Evolutionary conservation across 192 early-diverging fungal genomes (phyloP).

Genomic region (Coemansia sp.): DNA sequence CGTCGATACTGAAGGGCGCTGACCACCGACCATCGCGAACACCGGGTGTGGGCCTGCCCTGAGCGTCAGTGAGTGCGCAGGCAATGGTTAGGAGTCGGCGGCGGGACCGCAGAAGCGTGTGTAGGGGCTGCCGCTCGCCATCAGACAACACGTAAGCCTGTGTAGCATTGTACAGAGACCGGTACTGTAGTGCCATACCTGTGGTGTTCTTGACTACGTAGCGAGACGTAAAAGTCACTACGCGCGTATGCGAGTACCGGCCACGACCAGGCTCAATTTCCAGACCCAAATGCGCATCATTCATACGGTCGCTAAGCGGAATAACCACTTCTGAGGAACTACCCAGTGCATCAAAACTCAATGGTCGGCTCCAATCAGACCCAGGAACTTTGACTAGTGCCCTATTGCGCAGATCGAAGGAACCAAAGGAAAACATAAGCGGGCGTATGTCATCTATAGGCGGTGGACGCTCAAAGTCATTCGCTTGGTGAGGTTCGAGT

Average conservation of each 20-base stretch:
- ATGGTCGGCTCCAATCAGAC: constrained; percentile 83
- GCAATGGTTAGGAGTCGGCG: constrained; percentile 73
- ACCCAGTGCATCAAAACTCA: constrained; percentile 97
- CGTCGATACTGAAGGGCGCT: constrained; percentile 83
- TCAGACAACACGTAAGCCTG: constrained; percentile 56
- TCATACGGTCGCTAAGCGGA: constrained; percentile 47
- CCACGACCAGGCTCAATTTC: constrained; percentile 87
- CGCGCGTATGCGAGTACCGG: constrained; percentile 83
- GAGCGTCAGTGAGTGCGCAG: constrained; percentile 41
- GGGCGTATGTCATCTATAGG: constrained; percentile 23
- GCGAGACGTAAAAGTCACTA: constrained; percentile 88
- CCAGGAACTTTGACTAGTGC: constrained; percentile 73
- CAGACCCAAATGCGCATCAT: constrained; percentile 81
- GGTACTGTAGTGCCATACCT: constrained; percentile 71
- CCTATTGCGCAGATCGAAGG: constrained; percentile 82
- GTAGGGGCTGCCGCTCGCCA: constrained; percentile 60
- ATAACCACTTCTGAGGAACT: constrained; percentile 80
- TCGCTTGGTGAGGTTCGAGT: constrained; percentile 15
- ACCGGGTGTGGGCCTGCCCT: constrained; percentile 1
- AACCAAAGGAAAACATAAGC: constrained; percentile 94
- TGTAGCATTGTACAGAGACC: constrained; percentile 66
- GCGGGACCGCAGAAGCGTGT: constrained; percentile 67
- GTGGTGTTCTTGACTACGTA: constrained; percentile 89
- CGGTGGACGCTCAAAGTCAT: constrained; percentile 21
- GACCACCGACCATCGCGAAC: constrained; percentile 73